phyloP scores from a whole-genome alignment of 2,329 filamentous ascomycete genomes.

The Sporothrix protearum region DNA sequence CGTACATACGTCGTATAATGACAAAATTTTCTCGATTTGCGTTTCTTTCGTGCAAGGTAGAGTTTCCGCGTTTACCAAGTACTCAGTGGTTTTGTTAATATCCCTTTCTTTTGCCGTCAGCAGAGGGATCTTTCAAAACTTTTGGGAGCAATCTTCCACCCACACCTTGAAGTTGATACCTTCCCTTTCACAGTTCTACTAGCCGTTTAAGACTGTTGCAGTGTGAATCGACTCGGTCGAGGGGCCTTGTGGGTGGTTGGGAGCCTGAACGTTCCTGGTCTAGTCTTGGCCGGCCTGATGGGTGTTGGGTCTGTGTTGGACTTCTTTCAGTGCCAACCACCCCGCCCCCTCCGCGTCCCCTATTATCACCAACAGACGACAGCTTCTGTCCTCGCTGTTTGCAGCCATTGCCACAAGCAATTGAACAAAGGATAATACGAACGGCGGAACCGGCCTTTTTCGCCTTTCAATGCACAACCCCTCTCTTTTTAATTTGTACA shows the following conservation, averaged over 20 bases:
- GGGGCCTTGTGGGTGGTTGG: not conserved
- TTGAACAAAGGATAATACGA: not conserved
- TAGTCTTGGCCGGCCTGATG: not conserved
- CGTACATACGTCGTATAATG: too few relatives aligned
- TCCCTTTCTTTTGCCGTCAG: not conserved
- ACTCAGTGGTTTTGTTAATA: too few relatives aligned
- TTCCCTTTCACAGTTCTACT: not conserved
- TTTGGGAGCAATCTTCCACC: not conserved
- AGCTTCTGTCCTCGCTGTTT: not conserved
- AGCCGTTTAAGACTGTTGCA: not conserved
- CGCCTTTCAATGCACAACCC: not conserved
- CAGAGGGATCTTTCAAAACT: not conserved
- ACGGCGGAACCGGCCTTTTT: not conserved
- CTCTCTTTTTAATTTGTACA: not conserved
- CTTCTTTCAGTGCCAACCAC: too few relatives aligned
- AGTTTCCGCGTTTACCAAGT: too few relatives aligned
- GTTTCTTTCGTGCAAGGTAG: not conserved
- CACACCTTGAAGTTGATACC: not conserved
- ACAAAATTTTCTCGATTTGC: too few relatives aligned
- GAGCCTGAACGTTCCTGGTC: not conserved
- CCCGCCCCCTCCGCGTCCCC: too few relatives aligned
- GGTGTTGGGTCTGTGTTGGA: not conserved
- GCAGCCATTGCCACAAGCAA: not conserved
- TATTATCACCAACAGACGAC: not conserved
- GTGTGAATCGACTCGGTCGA: not conserved